Percentiles rank a stretch among this genome's conserved stretches.
phyloP scores from a whole-genome alignment of 176 grass and related monocot species.

The Rhynchospora breviuscula region DNA sequence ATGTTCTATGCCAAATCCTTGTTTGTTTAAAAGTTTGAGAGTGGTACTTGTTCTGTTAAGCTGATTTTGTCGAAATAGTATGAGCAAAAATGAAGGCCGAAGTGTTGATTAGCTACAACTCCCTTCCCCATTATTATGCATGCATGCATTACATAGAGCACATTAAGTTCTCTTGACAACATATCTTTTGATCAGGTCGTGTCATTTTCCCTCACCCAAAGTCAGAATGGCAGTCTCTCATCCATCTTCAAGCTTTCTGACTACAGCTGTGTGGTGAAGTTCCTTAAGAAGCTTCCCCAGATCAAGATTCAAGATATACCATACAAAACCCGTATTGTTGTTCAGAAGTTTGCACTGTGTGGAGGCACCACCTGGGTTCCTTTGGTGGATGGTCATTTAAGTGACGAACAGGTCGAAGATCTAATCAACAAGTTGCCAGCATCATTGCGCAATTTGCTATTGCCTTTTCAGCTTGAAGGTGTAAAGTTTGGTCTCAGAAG shows the following conservation, averaged over 20 bases:
- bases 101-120: background rate
- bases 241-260: slow-evolving; percentile 75
- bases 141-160: background rate
- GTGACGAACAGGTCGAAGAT: slow-evolving; percentile 63
- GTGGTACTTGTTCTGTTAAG: background rate
- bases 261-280: slow-evolving; percentile 58
- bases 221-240: slow-evolving; percentile 48
- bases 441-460: slow-evolving; percentile 45
- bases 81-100: background rate
- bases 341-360: slow-evolving; percentile 39
- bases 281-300: slow-evolving; percentile 59
- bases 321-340: slow-evolving; percentile 43
- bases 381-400: slow-evolving; percentile 39
- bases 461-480: slow-evolving; percentile 88
- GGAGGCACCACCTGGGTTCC: slow-evolving; percentile 31
- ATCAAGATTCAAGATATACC: slow-evolving; percentile 60
- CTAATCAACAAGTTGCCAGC: slow-evolving; percentile 57
- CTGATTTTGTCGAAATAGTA: background rate
- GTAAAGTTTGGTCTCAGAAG: slow-evolving; percentile 77
- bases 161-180: background rate
- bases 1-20: background rate
- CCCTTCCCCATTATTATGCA: background rate
- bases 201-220: slow-evolving; percentile 50
- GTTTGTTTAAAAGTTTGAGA: background rate
- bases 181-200: slow-evolving; percentile 42